phyloP scores from a whole-genome alignment of 2,329 filamentous ascomycete genomes.

The Sarocladiaceae sp. region DNA sequence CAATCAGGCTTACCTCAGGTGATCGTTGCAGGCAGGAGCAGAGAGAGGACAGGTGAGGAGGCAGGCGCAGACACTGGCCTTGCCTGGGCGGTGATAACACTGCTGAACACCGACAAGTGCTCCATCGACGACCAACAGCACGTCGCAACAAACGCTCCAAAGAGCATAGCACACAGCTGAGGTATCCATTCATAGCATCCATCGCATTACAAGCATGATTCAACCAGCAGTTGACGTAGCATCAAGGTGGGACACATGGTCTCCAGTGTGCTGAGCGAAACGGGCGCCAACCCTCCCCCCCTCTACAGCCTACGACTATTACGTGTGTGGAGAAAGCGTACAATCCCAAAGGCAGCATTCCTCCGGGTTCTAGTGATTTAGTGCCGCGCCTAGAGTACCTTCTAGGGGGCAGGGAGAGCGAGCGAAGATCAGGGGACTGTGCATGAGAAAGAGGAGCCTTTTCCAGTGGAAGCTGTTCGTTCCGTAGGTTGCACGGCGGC shows the following conservation, averaged over 20 bases:
- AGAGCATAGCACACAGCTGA: no score
- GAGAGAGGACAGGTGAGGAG: no score
- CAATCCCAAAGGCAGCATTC: neutral
- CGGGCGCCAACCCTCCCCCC: neutral
- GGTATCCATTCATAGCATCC: no score
- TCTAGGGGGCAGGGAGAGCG: neutral
- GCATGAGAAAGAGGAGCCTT: neutral
- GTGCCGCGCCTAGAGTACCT: neutral
- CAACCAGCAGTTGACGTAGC: neutral
- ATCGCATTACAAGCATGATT: no score
- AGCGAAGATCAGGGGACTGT: neutral
- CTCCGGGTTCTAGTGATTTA: slow-evolving; percentile 4
- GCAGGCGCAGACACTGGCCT: no score
- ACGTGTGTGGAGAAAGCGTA: neutral
- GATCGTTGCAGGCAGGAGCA: no score
- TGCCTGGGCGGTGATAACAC: no score
- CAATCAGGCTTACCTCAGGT: no score
- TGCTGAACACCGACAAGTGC: neutral
- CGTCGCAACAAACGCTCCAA: neutral
- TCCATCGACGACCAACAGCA: neutral
- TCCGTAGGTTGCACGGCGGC: neutral
- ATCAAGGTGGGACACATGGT: neutral
- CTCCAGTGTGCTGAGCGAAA: neutral
- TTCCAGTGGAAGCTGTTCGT: no score
- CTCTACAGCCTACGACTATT: neutral